phyloP scores from a whole-genome alignment of 345 rosid species.

The Microcos paniculata region DNA sequence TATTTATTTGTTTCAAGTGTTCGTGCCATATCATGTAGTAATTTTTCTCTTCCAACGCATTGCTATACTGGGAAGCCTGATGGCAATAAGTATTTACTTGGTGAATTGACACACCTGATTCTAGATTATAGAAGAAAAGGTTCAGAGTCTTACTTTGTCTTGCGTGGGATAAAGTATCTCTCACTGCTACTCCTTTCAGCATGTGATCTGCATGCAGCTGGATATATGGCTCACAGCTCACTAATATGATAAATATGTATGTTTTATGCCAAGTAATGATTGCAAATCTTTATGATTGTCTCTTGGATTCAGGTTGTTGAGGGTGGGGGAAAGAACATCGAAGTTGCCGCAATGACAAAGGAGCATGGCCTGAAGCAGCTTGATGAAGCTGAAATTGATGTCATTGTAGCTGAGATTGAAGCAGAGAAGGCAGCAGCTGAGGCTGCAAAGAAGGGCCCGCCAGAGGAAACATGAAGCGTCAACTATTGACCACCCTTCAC shows the following conservation, averaged over 20 bases:
- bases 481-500: background rate
- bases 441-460: slow-evolving; percentile 91
- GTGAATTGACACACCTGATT: background rate
- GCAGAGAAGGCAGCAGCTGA: slow-evolving; percentile 96
- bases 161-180: no score
- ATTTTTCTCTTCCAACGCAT: background rate
- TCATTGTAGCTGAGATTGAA: slow-evolving; percentile 85
- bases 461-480: slow-evolving; percentile 41
- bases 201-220: background rate
- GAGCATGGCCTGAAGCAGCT: slow-evolving; percentile 80
- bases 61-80: background rate
- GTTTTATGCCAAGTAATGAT: background rate
- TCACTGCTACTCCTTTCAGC: background rate
- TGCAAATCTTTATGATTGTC: background rate
- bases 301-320: slow-evolving; percentile 63
- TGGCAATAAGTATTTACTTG: background rate
- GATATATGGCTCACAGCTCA: background rate
- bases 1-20: background rate
- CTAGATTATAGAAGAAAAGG: background rate
- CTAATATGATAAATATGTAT: background rate
- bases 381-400: slow-evolving; percentile 86
- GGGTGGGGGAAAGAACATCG: slow-evolving; percentile 97
- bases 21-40: background rate
- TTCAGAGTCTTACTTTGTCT: background rate
- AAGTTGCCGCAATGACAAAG: slow-evolving; percentile 85